Base-by-base conservation (phyloP, 2,329 filamentous ascomycete genomes). In the Aspergillus sp. region DNA sequence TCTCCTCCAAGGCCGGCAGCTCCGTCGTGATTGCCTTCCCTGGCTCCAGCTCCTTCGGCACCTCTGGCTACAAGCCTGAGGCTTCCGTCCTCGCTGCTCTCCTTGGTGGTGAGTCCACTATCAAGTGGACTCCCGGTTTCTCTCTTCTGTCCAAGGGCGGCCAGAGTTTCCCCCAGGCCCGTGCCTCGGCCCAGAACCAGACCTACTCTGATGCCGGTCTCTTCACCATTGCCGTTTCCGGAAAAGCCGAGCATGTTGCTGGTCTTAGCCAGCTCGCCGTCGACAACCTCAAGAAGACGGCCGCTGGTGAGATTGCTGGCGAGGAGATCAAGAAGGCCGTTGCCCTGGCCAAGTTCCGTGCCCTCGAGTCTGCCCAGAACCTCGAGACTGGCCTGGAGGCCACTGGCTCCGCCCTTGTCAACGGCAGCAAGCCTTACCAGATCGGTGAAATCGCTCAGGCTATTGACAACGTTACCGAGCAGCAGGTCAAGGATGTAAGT, bases 81-180 rank as follows among this genome's bases (percentile, higher is more conserved):
- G 81, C 89, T 52, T 81, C 86, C 51, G 90, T 98, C 51, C 83
- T 98, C 44, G 82, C 87, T 45, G 83, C 90, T 52, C 83, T 98
- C 13, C 86, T 98, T 41, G 93, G 93, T 63, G 93, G 91, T 49
- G 75, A 94, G 70, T 86, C 90, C 43, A 86, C 76, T 70, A 90
- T 97, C 77, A 98, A 97, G 78, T 98, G 91, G 91, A 85, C 88
- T 41, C 74, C 88, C 51, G 93, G 93, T 59, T 97, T 95, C 79
- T 91, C 88, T 47, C 78, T 96, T 49, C 81, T 98, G 48, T 79
- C 86, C 64, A 90, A 95, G 77, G 85, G 85, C 48, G 79, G 83
- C 45, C 76, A 83, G 49, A 76, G 78, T 37, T 75, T 81, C 60
- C 76, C 83, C 32, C 81, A 82, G 53, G 81, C 86, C 51, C 78